phyloP scores from a whole-genome alignment of 176 grass and related monocot genomes.

The Pontederia paniculata region DNA sequence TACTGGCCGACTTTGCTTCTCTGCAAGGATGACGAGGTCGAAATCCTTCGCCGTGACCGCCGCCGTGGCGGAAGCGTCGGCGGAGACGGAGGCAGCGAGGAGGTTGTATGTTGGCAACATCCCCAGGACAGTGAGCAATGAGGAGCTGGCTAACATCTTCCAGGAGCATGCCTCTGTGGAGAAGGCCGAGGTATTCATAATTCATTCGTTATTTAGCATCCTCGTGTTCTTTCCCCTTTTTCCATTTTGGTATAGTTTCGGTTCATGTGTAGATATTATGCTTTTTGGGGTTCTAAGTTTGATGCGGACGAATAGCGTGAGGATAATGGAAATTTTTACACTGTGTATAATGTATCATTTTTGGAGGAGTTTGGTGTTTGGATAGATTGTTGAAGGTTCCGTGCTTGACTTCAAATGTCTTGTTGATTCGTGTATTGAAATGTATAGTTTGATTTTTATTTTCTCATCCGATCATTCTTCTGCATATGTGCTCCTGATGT shows the following conservation, averaged over 20 bases:
- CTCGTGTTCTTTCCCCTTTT: not conserved
- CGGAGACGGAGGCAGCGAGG: conserved; percentile 35
- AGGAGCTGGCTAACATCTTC: conserved; percentile 63
- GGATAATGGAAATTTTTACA: too few relatives aligned
- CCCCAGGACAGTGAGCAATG: conserved; percentile 62
- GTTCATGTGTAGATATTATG: too few relatives aligned
- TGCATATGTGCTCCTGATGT: too few relatives aligned
- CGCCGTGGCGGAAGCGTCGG: conserved; percentile 16
- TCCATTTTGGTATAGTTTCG: not conserved
- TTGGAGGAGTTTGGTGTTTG: too few relatives aligned
- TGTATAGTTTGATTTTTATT: too few relatives aligned
- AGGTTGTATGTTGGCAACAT: conserved; percentile 95
- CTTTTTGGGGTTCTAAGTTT: not conserved
- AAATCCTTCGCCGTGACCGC: not conserved
- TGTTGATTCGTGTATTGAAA: too few relatives aligned
- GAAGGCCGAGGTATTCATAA: conserved; percentile 54
- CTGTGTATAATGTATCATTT: too few relatives aligned
- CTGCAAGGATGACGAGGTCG: not conserved
- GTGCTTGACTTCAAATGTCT: too few relatives aligned
- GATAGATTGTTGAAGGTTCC: too few relatives aligned
- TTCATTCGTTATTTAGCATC: not conserved
- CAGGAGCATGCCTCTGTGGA: conserved; percentile 60
- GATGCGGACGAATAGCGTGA: not conserved
- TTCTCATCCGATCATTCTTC: too few relatives aligned
- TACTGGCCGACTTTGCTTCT: not conserved